Conservation (phyloP, 164 flowering plant species). For the Euptelea pleiosperma region DNA sequence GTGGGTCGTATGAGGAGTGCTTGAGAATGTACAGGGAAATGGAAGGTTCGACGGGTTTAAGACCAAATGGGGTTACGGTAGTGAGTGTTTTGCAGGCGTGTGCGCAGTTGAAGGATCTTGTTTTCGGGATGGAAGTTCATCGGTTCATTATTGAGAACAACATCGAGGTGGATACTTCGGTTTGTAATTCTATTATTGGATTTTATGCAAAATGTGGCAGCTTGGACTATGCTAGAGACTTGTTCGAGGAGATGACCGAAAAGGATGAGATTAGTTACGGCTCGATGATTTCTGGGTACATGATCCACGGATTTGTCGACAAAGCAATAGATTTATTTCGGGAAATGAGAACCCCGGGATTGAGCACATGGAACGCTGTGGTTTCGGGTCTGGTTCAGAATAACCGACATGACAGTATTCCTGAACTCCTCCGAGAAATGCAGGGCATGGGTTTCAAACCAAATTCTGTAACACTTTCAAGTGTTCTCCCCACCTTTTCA, state of each 20-base stretch:
- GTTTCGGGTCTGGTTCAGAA: conserved; percentile 80
- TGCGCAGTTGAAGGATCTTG: conserved; percentile 61
- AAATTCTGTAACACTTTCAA: conserved; percentile 64
- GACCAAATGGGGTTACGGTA: conserved; percentile 52
- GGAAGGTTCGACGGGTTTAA: conserved; percentile 31
- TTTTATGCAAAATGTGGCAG: conserved; percentile 79
- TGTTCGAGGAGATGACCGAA: conserved; percentile 57
- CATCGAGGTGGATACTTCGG: conserved; percentile 46
- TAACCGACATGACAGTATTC: conserved; percentile 33
- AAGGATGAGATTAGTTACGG: conserved; percentile 68
- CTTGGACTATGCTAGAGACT: conserved; percentile 64
- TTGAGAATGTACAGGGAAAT: conserved; percentile 50
- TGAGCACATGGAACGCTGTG: conserved; percentile 75
- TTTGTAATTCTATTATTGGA: conserved; percentile 58
- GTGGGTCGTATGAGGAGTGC: conserved; percentile 57
- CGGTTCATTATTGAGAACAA: conserved; percentile 29
- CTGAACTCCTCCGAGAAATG: conserved; percentile 51
- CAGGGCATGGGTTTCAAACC: conserved; percentile 48
- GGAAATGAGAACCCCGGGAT: conserved; percentile 38
- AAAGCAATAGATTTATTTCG: conserved; percentile 59
- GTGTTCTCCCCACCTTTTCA: conserved; percentile 64
- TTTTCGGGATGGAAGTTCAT: conserved; percentile 68
- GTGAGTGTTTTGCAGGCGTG: conserved; percentile 72
- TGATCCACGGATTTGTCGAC: conserved; percentile 67
- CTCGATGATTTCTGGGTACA: conserved; percentile 62